Percentiles rank a stretch among this genome's conserved stretches.
Conservation (phyloP, 2,329 filamentous ascomycete genomes). For the Aspergillus sp. region DNA sequence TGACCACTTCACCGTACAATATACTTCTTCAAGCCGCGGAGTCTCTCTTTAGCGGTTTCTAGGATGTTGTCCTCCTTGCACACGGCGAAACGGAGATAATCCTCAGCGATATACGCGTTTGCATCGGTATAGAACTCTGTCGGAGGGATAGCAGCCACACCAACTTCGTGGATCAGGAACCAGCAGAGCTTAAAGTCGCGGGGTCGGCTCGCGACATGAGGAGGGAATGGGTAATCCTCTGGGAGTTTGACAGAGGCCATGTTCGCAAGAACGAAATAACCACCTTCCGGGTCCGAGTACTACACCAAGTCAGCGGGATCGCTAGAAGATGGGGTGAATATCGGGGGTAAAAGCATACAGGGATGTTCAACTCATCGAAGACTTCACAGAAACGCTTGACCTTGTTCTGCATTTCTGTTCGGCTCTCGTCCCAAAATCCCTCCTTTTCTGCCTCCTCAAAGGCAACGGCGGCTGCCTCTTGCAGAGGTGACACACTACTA, state of each 20-base stretch:
- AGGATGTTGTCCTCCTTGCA: conserved; percentile 91
- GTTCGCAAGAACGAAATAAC: conserved; percentile 97
- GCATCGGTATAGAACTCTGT: conserved; percentile 92
- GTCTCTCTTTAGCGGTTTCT: conserved; percentile 72
- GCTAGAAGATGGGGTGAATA: not conserved
- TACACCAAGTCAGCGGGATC: conserved; percentile 19
- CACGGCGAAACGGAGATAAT: conserved; percentile 92
- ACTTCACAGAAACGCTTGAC: conserved; percentile 83
- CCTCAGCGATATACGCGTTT: conserved; percentile 82
- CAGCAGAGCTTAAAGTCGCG: conserved; percentile 93
- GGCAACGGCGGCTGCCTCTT: conserved; percentile 90
- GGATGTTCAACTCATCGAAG: conserved; percentile 72
- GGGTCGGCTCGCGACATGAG: conserved; percentile 80
- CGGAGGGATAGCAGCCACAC: conserved; percentile 92
- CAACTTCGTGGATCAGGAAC: conserved; percentile 96
- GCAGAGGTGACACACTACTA: conserved; percentile 85
- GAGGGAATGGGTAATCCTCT: conserved; percentile 80
- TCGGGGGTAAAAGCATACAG: conserved; percentile 34
- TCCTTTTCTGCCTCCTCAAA: conserved; percentile 85
- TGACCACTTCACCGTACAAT: conserved; percentile 45
- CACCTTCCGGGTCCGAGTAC: conserved; percentile 91
- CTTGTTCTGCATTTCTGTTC: conserved; percentile 85
- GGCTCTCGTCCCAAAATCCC: conserved; percentile 83
- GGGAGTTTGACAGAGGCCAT: conserved; percentile 84
- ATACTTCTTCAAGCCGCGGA: conserved; percentile 72